Conservation (phyloP, 768 basidiomycete species). For the Nevesoporus exiguus region DNA sequence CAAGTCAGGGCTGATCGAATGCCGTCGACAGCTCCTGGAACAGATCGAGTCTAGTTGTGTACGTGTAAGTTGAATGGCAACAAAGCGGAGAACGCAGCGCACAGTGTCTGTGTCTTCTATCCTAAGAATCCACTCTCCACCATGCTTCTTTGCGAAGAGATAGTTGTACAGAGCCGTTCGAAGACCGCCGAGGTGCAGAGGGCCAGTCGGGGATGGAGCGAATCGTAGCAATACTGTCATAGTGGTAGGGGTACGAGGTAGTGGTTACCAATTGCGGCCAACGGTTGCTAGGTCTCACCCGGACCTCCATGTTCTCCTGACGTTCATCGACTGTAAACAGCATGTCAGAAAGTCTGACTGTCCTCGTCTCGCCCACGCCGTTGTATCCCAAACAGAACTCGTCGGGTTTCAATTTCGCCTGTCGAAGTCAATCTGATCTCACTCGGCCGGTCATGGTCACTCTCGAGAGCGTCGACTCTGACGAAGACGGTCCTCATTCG, state of each 20-base stretch:
- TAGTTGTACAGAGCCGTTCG: constrained; percentile 94
- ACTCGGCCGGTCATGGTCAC: constrained; percentile 32
- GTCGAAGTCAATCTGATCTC: constrained; percentile 28
- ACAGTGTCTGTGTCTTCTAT: constrained; percentile 96
- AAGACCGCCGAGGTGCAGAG: constrained; percentile 91
- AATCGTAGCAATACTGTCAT: constrained; percentile 76
- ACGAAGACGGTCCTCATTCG: constrained; percentile 22
- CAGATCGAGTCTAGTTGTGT: constrained; percentile 60
- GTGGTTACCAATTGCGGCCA: too few species aligned
- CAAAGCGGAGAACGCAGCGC: constrained; percentile 23
- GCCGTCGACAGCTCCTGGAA: constrained; percentile 81
- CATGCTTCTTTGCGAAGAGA: constrained; percentile 73
- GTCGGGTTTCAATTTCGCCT: constrained; percentile 30
- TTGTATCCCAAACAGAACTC: constrained; percentile 20
- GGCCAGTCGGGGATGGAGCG: constrained; percentile 95
- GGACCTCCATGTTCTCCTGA: neutral
- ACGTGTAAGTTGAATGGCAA: neutral
- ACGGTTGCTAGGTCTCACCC: neutral
- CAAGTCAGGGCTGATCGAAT: constrained; percentile 76
- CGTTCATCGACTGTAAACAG: neutral
- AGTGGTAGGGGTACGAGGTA: neutral
- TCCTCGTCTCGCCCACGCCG: constrained; percentile 33
- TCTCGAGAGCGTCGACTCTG: constrained; percentile 26
- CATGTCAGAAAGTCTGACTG: constrained; percentile 32
- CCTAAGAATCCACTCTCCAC: constrained; percentile 87